Conservation (phyloP, 2,329 filamentous ascomycete species). For the Cucurbitaria berberidis region DNA sequence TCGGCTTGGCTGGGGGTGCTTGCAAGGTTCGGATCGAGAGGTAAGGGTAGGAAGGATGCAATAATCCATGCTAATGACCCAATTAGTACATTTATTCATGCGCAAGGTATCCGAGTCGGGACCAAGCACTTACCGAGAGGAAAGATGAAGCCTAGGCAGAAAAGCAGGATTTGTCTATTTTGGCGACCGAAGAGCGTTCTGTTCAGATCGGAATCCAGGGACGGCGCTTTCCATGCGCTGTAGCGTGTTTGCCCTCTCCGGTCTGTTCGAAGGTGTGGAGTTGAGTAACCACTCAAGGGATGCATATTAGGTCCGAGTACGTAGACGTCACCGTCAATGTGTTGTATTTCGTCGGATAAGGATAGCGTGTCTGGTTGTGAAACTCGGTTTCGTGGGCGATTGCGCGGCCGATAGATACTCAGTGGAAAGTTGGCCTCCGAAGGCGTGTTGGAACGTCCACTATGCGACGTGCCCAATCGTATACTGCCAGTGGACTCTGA, state of each 20-base stretch:
- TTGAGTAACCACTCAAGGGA: slow-evolving; percentile 34
- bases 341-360: slow-evolving; percentile 32
- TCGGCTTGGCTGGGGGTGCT: slow-evolving; percentile 43
- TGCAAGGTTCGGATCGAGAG: slow-evolving; percentile 60
- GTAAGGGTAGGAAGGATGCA: slow-evolving; percentile 75
- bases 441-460: slow-evolving; percentile 45
- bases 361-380: slow-evolving; percentile 41
- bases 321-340: slow-evolving; percentile 39
- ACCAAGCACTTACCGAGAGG: slow-evolving; percentile 60
- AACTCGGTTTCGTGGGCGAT: slow-evolving; percentile 41
- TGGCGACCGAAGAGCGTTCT: slow-evolving; percentile 68
- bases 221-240: slow-evolving; percentile 77
- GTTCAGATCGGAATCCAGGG: slow-evolving; percentile 68
- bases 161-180: slow-evolving; percentile 76
- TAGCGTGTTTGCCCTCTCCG: slow-evolving; percentile 55
- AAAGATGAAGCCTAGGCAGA: slow-evolving; percentile 78
- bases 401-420: slow-evolving; percentile 48
- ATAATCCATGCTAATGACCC: slow-evolving; percentile 73
- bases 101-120: slow-evolving; percentile 1
- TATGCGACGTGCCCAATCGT: slow-evolving; percentile 43
- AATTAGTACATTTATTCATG: slow-evolving; percentile 23
- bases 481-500: slow-evolving; percentile 43
- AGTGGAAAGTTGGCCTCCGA: slow-evolving; percentile 47
- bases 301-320: slow-evolving; percentile 37
- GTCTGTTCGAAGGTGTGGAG: slow-evolving; percentile 47